Base-by-base conservation (phyloP, 331 rosid genomes). In the Dryas integrifolia region DNA sequence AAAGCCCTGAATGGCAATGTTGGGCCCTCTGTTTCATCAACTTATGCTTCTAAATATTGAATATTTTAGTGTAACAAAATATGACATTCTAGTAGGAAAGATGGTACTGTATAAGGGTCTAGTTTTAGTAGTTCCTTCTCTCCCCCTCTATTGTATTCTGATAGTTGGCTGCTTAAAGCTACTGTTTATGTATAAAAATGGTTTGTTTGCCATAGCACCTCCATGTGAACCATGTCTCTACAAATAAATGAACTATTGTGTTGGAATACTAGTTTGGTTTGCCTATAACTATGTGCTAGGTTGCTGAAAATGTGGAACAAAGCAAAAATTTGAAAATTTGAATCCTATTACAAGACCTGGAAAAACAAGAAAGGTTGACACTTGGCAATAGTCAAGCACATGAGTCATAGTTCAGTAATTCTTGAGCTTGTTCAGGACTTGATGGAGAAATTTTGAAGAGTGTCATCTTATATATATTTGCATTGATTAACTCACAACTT, bases 141-240 rank as follows among this genome's bases (percentile, higher is more conserved):
- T 52, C 68, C 55, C 44, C 70, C 26, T 18, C 30, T 48, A 58
- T 58, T 56, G 78, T 68, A 77, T 77, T 80, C 65, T 58, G 70
- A 70, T 74, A 49, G 72, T 80, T 65, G 77, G 73, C 80, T 69
- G 68, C 65, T 47, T 49, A 48, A 76, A 75, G 71, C 50, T 67
- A 70, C 77, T 55, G 58, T 81, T 79, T 85, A 30, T 68, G 67
- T 67, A 79, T 39, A 83, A 79, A 81, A 86, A 81, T 84, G 85
- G 71, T 81, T 85, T 81, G 82, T 76, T 76, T 69, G 79, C 82
- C 65, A 74, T 73, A 45, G 35, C 70, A 35, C 10, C 15, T 50
- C 51, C 69, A 6, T 69, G 18, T 41, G 44, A 60, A 44, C 56
- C 49, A 43, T 47, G 70, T 21, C 13, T 21, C 66, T 12, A 26